A percentile compares a stretch with the other conserved stretches of the same genome.
Conservation (phyloP, 2,329 filamentous ascomycete genomes). For the Aureobasidium leucospermi region DNA sequence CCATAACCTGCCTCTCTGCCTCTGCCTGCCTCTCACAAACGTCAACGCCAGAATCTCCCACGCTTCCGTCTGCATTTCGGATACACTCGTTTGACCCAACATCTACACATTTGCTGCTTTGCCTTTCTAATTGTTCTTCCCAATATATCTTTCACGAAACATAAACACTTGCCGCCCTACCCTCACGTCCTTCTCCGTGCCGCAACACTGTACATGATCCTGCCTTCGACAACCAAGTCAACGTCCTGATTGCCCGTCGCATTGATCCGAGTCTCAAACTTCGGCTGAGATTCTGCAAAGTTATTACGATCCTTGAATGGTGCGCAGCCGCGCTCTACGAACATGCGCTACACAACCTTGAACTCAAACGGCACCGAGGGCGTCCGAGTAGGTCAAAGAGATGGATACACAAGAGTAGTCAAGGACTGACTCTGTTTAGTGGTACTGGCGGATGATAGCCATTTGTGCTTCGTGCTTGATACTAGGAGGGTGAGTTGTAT, state of each 20-base stretch:
- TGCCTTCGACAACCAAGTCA: background rate
- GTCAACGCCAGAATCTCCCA: background rate
- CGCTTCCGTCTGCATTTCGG: background rate
- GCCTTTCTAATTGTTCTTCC: background rate
- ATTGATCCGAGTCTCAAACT: background rate
- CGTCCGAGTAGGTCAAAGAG: conserved; percentile 2
- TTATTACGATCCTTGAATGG: background rate
- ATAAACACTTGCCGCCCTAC: background rate
- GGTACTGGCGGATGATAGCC: conserved; percentile 43
- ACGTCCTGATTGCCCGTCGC: background rate
- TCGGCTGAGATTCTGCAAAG: background rate
- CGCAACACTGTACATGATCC: background rate
- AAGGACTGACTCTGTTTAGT: conserved; percentile 24
- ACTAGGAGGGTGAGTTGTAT: conserved; percentile 35
- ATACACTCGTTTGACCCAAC: background rate
- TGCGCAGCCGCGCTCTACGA: background rate
- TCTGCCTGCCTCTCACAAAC: background rate
- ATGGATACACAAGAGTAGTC: background rate
- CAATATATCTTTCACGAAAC: background rate
- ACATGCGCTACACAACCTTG: conserved; percentile 10
- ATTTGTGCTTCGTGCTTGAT: conserved; percentile 40
- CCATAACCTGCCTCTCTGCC: conserved; percentile 2
- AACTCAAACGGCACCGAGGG: background rate
- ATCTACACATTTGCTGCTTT: background rate
- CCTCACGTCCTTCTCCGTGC: background rate